Evolutionary conservation across 2,329 filamentous ascomycete genomes (phyloP).

Genomic region (Aspergillus sp.): DNA sequence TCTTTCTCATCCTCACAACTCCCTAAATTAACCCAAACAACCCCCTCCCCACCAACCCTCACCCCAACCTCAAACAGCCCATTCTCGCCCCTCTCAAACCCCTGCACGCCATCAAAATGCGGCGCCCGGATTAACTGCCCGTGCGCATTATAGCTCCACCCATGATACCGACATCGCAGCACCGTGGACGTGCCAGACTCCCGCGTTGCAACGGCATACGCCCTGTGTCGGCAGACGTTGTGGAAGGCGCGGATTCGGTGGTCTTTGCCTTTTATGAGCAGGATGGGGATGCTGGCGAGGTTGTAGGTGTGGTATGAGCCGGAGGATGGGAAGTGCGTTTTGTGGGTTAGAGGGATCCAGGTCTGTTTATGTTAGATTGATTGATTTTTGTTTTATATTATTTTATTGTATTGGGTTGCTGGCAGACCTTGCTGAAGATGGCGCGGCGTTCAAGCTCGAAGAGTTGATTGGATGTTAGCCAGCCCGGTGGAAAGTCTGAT

Average conservation of each 20-base stretch:
- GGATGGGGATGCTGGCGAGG: slow-evolving; percentile 57
- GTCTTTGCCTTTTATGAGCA: slow-evolving; percentile 54
- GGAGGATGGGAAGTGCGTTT: slow-evolving; percentile 49
- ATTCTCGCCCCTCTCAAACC: slow-evolving; percentile 59
- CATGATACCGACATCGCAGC: slow-evolving; percentile 62
- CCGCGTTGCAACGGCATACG: slow-evolving; percentile 57
- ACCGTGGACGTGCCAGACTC: slow-evolving; percentile 53
- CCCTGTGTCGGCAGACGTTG: slow-evolving; percentile 63
- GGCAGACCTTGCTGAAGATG: slow-evolving; percentile 49
- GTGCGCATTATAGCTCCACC: slow-evolving; percentile 61
- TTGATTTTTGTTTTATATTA: too few species aligned
- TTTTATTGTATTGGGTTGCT: background rate
- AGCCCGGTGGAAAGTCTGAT: slow-evolving; percentile 40
- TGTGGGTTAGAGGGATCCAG: slow-evolving; percentile 39
- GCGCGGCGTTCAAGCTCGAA: slow-evolving; percentile 51
- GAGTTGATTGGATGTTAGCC: slow-evolving; percentile 41
- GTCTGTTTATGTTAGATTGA: slow-evolving; percentile 21
- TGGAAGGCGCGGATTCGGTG: slow-evolving; percentile 59
- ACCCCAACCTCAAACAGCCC: slow-evolving; percentile 47
- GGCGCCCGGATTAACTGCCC: slow-evolving; percentile 62
- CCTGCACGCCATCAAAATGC: slow-evolving; percentile 55
- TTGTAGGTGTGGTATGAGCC: slow-evolving; percentile 60
- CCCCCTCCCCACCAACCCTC: slow-evolving; percentile 12
- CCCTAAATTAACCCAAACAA: background rate
- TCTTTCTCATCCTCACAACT: slow-evolving; percentile 15